These are phyloP conservation scores for Candida adriatica DNA, from an alignment of 805 yeast species.

Conservation along the genomic window DNA sequence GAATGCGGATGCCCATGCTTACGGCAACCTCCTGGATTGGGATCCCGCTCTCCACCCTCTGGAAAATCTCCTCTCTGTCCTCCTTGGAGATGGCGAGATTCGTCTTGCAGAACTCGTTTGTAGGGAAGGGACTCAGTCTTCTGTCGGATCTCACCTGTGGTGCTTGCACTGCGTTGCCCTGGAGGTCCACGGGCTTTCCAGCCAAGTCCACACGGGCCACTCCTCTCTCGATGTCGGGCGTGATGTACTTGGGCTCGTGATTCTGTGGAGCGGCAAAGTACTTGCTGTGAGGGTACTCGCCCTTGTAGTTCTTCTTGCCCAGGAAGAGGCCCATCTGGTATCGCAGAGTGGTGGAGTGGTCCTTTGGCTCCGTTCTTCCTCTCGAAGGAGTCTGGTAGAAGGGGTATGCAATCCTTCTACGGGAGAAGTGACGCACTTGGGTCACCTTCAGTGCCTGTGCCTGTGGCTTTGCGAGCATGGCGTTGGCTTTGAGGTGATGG, in stretches of 20 bases:
- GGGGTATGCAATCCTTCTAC: slow-evolving; percentile 50
- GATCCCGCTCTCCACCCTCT: slow-evolving; percentile 44
- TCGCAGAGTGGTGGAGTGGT: slow-evolving; percentile 47
- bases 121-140: slow-evolving; percentile 74
- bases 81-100: slow-evolving; percentile 52
- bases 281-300: slow-evolving; percentile 73
- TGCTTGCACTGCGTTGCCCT: slow-evolving; percentile 12
- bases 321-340: slow-evolving; percentile 65
- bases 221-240: slow-evolving; percentile 43
- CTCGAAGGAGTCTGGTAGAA: slow-evolving; percentile 38
- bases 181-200: slow-evolving; percentile 24
- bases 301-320: slow-evolving; percentile 80
- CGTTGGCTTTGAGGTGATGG: too few relatives aligned
- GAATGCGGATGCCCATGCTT: slow-evolving; percentile 71
- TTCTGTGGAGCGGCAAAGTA: slow-evolving; percentile 61
- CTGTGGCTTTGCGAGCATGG: too few relatives aligned
- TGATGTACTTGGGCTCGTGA: slow-evolving; percentile 68
- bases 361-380: slow-evolving; percentile 33
- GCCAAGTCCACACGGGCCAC: slow-evolving; percentile 29
- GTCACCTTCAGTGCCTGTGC: too few relatives aligned
- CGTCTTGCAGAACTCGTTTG: slow-evolving; percentile 62
- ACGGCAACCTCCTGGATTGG: slow-evolving; percentile 71
- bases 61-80: slow-evolving; percentile 53
- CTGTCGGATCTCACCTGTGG: slow-evolving; percentile 7
- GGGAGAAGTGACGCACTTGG: slow-evolving; percentile 41